Evolutionary conservation across 2,329 filamentous ascomycete genomes (phyloP).

Genomic region (Rutstroemia sp.): DNA sequence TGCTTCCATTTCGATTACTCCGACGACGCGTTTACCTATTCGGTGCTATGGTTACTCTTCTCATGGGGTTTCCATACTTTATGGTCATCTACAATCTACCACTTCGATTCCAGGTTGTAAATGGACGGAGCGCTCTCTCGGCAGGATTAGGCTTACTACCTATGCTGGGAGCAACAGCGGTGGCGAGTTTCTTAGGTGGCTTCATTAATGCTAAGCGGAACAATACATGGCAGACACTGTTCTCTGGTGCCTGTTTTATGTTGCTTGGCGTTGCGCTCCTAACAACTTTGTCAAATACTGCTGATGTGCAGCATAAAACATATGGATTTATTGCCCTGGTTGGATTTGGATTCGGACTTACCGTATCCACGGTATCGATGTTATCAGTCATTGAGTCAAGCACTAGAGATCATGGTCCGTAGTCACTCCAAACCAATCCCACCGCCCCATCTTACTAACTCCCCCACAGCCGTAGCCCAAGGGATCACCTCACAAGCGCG

Average conservation of each 20-base stretch:
- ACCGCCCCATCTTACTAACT: background rate
- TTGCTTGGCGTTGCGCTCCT: slow-evolving; percentile 46
- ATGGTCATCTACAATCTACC: slow-evolving; percentile 51
- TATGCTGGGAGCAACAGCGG: slow-evolving; percentile 47
- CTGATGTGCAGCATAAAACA: slow-evolving; percentile 10
- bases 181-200: slow-evolving; percentile 31
- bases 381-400: slow-evolving; percentile 47
- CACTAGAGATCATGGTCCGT: slow-evolving; percentile 31
- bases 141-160: slow-evolving; percentile 52
- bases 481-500: slow-evolving; percentile 53
- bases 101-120: slow-evolving; percentile 53
- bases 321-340: slow-evolving; percentile 51
- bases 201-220: slow-evolving; percentile 35
- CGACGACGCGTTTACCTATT: slow-evolving; percentile 16
- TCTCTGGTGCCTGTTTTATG: slow-evolving; percentile 44
- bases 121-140: slow-evolving; percentile 43
- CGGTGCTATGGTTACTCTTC: slow-evolving; percentile 38
- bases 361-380: slow-evolving; percentile 32
- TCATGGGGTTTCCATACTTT: slow-evolving; percentile 52
- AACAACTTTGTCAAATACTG: slow-evolving; percentile 28
- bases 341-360: slow-evolving; percentile 50
- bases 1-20: slow-evolving; percentile 19
- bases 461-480: slow-evolving; percentile 42
- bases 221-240: slow-evolving; percentile 44
- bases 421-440: background rate